Percentiles rank a stretch among this genome's conserved stretches.
phyloP scores from a whole-genome alignment of 805 yeast genomes.

The Cyberlindnera xishuangbannaensis region DNA sequence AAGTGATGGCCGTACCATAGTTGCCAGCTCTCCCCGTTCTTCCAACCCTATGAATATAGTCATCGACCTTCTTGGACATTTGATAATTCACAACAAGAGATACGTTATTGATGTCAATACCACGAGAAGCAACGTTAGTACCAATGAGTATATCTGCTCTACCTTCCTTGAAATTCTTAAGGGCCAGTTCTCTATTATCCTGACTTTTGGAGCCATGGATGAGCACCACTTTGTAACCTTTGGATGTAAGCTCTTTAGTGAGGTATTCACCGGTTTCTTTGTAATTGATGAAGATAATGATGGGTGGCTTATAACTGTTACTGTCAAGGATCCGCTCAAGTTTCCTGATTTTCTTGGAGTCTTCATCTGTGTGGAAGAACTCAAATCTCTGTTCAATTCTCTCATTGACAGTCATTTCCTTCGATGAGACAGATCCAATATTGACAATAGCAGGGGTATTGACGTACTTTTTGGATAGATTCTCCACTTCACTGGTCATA shows the following conservation, averaged over 20 bases:
- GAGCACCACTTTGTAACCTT: constrained; percentile 47
- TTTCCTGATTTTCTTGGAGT: constrained; percentile 39
- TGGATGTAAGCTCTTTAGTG: constrained; percentile 41
- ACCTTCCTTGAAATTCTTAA: constrained; percentile 51
- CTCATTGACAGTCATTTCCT: constrained; percentile 31
- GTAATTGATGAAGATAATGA: constrained; percentile 78
- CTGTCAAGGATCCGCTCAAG: constrained; percentile 34
- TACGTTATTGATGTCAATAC: constrained; percentile 86
- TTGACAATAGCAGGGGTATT: constrained; percentile 54
- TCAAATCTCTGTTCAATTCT: constrained; percentile 67
- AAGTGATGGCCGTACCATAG: constrained; percentile 69
- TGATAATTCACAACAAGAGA: constrained; percentile 83
- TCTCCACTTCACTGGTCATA: constrained; percentile 69
- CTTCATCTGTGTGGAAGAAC: constrained; percentile 35
- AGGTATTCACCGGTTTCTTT: constrained; percentile 68
- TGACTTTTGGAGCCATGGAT: constrained; percentile 89
- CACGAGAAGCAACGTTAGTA: constrained; percentile 95
- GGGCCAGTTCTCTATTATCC: constrained; percentile 75
- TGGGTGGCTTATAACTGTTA: constrained; percentile 40
- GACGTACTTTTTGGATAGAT: constrained; percentile 58
- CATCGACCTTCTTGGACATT: constrained; percentile 72
- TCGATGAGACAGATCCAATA: constrained; percentile 52
- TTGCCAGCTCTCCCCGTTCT: constrained; percentile 96
- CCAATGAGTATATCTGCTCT: constrained; percentile 67
- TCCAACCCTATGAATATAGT: constrained; percentile 89